Percentiles rank a stretch among this genome's conserved stretches.
Conservation (phyloP, 176 grass and related monocot species). For the Carex pumila region DNA sequence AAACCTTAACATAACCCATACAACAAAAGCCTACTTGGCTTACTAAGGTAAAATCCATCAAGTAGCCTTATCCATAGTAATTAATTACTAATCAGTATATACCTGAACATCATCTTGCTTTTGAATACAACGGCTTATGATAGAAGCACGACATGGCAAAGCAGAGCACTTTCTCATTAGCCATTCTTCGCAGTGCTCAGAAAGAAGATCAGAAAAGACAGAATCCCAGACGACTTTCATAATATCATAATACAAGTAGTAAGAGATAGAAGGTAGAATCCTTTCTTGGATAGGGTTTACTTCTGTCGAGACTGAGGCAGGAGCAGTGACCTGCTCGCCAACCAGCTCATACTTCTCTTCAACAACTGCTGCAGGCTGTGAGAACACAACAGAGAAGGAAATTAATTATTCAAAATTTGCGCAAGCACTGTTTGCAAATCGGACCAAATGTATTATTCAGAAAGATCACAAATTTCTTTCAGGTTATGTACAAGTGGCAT, state of each 20-base stretch:
- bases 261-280: conserved; percentile 33
- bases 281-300: neutral
- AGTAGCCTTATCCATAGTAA: neutral
- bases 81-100: conserved; percentile 22
- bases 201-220: conserved; percentile 56
- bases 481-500: neutral
- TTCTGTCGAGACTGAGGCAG: neutral
- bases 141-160: conserved; percentile 16
- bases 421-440: neutral
- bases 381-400: neutral
- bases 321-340: neutral
- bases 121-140: conserved; percentile 24
- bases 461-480: neutral
- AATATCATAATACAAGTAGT: conserved; percentile 61
- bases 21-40: neutral
- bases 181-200: conserved; percentile 59
- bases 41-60: neutral
- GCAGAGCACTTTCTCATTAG: conserved; percentile 35
- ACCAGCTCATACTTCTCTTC: neutral
- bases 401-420: neutral
- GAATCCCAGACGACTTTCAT: conserved; percentile 69
- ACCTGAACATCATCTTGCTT: conserved; percentile 21
- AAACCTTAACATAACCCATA: neutral
- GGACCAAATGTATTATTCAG: neutral
- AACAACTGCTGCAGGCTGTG: neutral